phyloP scores from a whole-genome alignment of 106 monocot species.

The Hemerocallis citrina region DNA sequence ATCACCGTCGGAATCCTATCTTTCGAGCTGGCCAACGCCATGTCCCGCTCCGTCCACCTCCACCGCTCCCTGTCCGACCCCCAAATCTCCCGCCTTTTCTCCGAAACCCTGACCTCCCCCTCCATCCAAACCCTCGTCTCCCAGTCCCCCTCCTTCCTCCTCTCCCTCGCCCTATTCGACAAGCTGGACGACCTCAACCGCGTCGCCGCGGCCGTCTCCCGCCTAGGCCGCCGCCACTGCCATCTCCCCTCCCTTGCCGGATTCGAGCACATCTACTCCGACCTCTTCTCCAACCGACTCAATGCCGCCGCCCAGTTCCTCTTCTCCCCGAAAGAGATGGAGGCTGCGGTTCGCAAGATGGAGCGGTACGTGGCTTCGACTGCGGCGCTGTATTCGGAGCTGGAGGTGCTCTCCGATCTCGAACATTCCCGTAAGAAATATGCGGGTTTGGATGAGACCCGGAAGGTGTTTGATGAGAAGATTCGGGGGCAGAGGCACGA shows the following conservation, averaged over 20 bases:
- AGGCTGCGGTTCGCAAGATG: slow-evolving; percentile 48
- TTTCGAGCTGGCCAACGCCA: slow-evolving; percentile 83
- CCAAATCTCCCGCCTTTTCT: slow-evolving; percentile 30
- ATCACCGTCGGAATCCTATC: slow-evolving; percentile 77
- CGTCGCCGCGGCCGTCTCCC: slow-evolving; percentile 68
- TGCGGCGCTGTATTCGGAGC: slow-evolving; percentile 59
- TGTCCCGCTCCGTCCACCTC: slow-evolving; percentile 71
- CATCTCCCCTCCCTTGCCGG: slow-evolving; percentile 50
- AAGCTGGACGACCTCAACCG: slow-evolving; percentile 82
- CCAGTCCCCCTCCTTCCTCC: slow-evolving; percentile 32
- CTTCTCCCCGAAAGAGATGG: slow-evolving; percentile 21
- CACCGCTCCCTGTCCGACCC: slow-evolving; percentile 68
- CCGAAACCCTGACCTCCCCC: slow-evolving; percentile 30
- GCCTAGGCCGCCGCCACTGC: slow-evolving; percentile 74
- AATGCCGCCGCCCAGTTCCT: slow-evolving; percentile 23
- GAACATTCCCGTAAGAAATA: slow-evolving; percentile 73
- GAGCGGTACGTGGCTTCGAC: slow-evolving; percentile 62
- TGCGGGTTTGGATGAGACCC: slow-evolving; percentile 33
- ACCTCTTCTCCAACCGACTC: slow-evolving; percentile 48
- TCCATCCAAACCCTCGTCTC: slow-evolving; percentile 53
- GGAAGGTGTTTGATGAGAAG: slow-evolving; percentile 59
- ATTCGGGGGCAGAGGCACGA: slow-evolving; percentile 72
- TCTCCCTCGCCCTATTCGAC: slow-evolving; percentile 64
- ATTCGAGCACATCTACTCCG: slow-evolving; percentile 89
- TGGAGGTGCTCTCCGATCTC: slow-evolving; percentile 59